Evolutionary conservation across 2,329 filamentous ascomycete genomes (phyloP), one percentile per base, ranked within the genome.

Genomic region (Colletotrichum cuscutae): DNA sequence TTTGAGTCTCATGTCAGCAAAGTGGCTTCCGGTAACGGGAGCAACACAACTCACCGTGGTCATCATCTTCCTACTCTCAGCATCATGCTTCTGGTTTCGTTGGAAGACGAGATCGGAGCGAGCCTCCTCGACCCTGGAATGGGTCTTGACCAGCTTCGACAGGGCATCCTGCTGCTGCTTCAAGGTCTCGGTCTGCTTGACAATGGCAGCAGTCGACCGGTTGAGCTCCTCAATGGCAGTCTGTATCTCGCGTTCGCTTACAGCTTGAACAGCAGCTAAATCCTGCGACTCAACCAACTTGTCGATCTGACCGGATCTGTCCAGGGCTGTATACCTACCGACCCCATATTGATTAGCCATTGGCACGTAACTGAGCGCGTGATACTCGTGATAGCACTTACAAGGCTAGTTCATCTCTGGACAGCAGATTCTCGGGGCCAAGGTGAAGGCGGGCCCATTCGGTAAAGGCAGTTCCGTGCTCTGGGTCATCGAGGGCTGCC

Each of bases 161-260:
- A 94, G 79, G 11, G 91, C 90, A 76, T 89, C 87, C 72, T 90
- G 89, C 79, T 94, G 92, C 63, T 87, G 84, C 68, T 87, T 86
- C 22, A 94, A 79, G 0, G 87, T 84, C 77, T 90, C 89, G 32
- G 87, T 91, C 77, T 94, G 92, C 79, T 88, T 88, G 74, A 89
- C 86, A 32, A 94, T 92, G 22, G 87, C 87, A 22, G 86, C 86
- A 0, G 92, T 94, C 1, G 92, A 93, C 49, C 84, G 84, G 72
- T 89, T 86, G n/a, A 95, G 84, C 65, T 92, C 89, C 3, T 88
- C 86, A 62, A 93, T 90, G 19, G 92, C 92, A 53, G 84, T 80
- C 65, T 85, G 85, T 68, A 94, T 83, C 64, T 93, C 90, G 30
- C 87, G 83, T 70, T 93, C 91, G 15, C 84, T 82, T 58, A 93